Conservation (phyloP, 345 rosid genomes). For the Adansonia digitata region DNA sequence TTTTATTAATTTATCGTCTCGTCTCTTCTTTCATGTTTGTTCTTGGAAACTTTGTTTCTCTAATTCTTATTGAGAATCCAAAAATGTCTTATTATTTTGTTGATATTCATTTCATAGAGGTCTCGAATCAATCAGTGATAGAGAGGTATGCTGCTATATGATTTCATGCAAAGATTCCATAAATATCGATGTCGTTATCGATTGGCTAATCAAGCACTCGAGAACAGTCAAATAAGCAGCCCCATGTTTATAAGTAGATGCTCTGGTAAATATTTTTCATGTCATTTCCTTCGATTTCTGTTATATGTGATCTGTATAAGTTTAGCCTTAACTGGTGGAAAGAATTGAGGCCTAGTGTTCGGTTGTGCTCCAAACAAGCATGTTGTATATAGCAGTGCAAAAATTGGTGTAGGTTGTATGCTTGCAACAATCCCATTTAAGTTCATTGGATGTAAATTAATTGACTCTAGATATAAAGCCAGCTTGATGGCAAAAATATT, state of each 20-base stretch:
- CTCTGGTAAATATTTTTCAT: background rate
- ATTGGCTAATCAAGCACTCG: slow-evolving; percentile 98
- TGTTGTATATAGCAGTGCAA: background rate
- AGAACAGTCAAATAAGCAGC: slow-evolving; percentile 36
- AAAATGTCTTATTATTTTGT: background rate
- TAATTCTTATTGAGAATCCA: background rate
- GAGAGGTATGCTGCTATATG: slow-evolving; percentile 97
- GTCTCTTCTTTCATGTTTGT: background rate
- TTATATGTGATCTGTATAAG: background rate
- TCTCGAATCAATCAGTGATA: slow-evolving; percentile 63
- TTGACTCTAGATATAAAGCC: no score
- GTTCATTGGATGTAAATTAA: background rate
- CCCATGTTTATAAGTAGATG: background rate
- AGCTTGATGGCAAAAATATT: no score
- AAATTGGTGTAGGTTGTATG: background rate
- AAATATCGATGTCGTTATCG: slow-evolving; percentile 82
- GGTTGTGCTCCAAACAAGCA: background rate
- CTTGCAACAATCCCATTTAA: no score
- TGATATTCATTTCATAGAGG: slow-evolving; percentile 46
- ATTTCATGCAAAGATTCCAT: slow-evolving; percentile 94
- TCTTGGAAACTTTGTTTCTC: background rate
- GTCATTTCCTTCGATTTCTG: background rate
- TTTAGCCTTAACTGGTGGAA: background rate
- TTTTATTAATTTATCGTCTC: background rate
- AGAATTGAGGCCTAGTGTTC: background rate